Base-by-base conservation (phyloP, 78 protist species). In the Pigoraptor vietnamica region DNA sequence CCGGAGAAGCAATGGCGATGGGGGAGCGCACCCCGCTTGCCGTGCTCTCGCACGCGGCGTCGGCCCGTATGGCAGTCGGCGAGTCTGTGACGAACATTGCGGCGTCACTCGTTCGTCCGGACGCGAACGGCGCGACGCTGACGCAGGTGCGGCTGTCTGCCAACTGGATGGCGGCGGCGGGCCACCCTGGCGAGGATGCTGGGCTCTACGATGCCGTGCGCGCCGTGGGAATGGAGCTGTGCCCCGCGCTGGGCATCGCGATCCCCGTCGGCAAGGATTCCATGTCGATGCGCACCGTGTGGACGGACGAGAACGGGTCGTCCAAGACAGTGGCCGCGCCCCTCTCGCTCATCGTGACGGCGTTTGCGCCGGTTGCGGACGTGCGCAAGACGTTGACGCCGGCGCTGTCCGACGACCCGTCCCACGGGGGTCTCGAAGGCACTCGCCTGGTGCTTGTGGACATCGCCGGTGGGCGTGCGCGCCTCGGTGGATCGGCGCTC, bases 161-260 rank as follows among this genome's bases (percentile, higher is more conserved):
- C 89, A 98, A 98, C 95, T 98, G 99, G 99, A 98, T 98, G 99
- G 96, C 95, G 96, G 97, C 98, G 21, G 96, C 97, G 38, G 94
- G 94, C 90, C 91, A 93, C n/a, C 94, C 95, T 0, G 97, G 96
- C 83, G 98, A 97, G 87, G 99, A 97, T 79, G 95, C 97, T 0
- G 93, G 88, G 24, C 96, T 98, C 89, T 97, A 95, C 37, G 93
- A 82, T 36, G 97, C 98, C 37, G 95, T 98, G 94, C 38, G 84
- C 34, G 96, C 94, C 48, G 88, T 94, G 33, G 91, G 94, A 92
- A 91, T 93, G 84, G 94, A 92, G 33, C 88, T 97, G 6, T 90
- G 90, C 88, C 93, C 93, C 0, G 81, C 37, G 10, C 91, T 92
- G 14, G 95, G 94, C 83, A 48, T 94, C 32, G 40, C 91, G 14